Evolutionary conservation across 768 basidiomycete genomes (phyloP).

Genomic region (Lentinula guzmanii): DNA sequence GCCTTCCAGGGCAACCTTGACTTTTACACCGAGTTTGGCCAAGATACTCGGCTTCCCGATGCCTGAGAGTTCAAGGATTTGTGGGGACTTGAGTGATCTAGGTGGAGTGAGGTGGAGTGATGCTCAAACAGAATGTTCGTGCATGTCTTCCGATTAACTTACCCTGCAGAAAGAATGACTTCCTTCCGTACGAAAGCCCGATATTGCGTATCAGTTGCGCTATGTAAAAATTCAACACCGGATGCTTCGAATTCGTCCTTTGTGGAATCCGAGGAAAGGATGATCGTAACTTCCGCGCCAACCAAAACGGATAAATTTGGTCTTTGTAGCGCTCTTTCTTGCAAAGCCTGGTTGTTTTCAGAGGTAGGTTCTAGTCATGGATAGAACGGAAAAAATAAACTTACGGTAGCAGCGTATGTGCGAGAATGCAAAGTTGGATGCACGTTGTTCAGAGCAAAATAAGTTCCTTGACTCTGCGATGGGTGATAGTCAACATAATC

Average conservation of each 20-base stretch:
- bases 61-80: slow-evolving; percentile 54
- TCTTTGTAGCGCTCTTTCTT: slow-evolving; percentile 3
- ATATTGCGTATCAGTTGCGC: slow-evolving; percentile 16
- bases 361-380: neutral
- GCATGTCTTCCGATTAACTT: neutral
- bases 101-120: neutral
- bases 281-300: neutral
- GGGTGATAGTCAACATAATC: neutral
- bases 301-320: slow-evolving; percentile 19
- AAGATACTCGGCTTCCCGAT: slow-evolving; percentile 41
- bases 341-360: neutral
- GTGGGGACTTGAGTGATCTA: slow-evolving; percentile 38
- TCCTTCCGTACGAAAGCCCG: slow-evolving; percentile 38
- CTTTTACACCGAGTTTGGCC: slow-evolving; percentile 28
- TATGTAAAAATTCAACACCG: slow-evolving; percentile 39
- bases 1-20: slow-evolving; percentile 25
- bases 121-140: neutral
- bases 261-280: neutral
- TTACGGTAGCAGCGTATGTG: slow-evolving; percentile 22
- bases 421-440: slow-evolving; percentile 22
- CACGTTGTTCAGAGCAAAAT: neutral
- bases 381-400: slow-evolving; percentile 4
- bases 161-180: slow-evolving; percentile 44
- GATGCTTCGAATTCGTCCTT: slow-evolving; percentile 27
- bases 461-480: neutral